Base-by-base conservation (phyloP, 768 basidiomycete genomes). In the Trametes cinnabarina region DNA sequence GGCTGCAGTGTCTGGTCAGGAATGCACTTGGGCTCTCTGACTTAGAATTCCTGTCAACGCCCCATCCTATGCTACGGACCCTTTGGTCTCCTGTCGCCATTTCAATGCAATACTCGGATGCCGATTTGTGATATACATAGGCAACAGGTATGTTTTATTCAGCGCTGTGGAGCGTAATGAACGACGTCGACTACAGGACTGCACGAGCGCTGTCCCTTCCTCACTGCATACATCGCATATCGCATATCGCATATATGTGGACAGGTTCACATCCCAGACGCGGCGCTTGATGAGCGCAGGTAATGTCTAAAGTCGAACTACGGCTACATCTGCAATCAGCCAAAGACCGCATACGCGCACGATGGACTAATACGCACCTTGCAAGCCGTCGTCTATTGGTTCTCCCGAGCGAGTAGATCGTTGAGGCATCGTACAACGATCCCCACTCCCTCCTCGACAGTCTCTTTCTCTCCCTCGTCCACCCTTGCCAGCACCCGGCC, bases 351-450 rank as follows among this genome's bases (percentile, higher is more conserved):
- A 43, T 41, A 28, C 42, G 37, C 35, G 30, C 41, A 41, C 26
- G 48, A 23, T 19, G 8, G 11, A n/a, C 9, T 8, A 15, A 15
- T 15, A 39, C 37, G n/a, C 17, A 39, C 37, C 11, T 5, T n/a
- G n/a, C n/a, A n/a, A 26, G 44, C 23, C 44, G 2, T 11, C 20
- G 22, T 7, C 52, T 60, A 60, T 47, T 60, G 58, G 22, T 47
- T 61, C 41, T 76, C 74, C 47, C 70, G 72, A 39, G 79, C 76
- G 75, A 85, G 80, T 44, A 87, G 65, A 60, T 86, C 84, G 71
- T 90, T 90, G 63, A 91, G 66, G 65, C 79, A 85, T 57, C 88
- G 74, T 1, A 83, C 84, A 14, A 92, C 78, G 37, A 82, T 73
- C 8, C 87, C 88, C 14, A 85, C 86, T 0, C 80, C 84, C 58